Percentiles rank a stretch among this genome's conserved stretches.
Evolutionary conservation across 208 protist genomes (phyloP).

Genomic region (Trypanosoma lewisi): DNA sequence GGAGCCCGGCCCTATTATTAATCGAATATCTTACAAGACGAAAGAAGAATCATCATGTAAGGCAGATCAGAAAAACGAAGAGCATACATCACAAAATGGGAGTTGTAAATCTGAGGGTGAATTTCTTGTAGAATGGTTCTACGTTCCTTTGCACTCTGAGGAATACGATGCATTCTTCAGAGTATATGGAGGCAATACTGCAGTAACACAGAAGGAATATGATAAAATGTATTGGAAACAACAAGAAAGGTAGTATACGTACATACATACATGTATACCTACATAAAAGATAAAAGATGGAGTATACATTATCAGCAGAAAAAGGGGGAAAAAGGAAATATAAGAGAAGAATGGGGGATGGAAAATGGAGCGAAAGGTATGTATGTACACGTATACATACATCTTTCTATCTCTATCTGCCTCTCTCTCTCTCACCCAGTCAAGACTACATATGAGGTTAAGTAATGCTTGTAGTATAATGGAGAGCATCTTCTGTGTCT

Average conservation of each 20-base stretch:
- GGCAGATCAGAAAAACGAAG: conserved; percentile 4
- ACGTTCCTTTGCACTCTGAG: conserved; percentile 42
- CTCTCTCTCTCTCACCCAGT: no score
- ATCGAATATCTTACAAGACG: conserved; percentile 71
- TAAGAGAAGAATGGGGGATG: neutral
- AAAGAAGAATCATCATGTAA: conserved; percentile 16
- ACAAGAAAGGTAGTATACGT: neutral
- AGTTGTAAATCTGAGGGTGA: conserved; percentile 34
- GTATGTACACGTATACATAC: conserved; percentile 9
- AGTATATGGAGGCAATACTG: conserved; percentile 65
- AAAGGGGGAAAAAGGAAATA: neutral
- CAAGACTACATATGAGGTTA: neutral
- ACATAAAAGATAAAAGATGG: neutral
- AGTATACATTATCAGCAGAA: neutral
- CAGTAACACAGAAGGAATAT: conserved; percentile 43
- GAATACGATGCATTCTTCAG: conserved; percentile 73
- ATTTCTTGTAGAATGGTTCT: conserved; percentile 71
- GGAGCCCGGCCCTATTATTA: conserved; percentile 83
- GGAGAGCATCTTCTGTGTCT: neutral
- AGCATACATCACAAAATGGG: neutral
- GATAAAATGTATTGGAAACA: conserved; percentile 38
- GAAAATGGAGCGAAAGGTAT: neutral
- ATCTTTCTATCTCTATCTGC: neutral
- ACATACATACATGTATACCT: neutral
- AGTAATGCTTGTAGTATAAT: neutral